Conservation (phyloP, 768 basidiomycete genomes). For the Lentinula aciculospora region DNA sequence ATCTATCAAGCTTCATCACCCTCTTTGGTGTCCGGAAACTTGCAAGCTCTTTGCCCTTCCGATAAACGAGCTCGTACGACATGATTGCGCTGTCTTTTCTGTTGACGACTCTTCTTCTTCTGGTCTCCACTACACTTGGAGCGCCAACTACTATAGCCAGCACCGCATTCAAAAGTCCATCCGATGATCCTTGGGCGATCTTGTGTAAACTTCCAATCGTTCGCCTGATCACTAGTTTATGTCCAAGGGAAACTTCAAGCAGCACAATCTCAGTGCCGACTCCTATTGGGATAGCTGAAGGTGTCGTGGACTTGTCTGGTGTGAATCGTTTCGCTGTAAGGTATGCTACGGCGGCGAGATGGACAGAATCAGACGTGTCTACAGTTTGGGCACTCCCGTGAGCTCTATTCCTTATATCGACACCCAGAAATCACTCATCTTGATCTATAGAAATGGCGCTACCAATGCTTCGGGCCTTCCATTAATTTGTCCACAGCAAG, state of each 20-base stretch:
- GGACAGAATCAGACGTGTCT: conserved; percentile 49
- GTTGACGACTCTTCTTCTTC: background rate
- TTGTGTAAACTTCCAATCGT: background rate
- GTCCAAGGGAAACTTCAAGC: background rate
- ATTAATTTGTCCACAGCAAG: conserved; percentile 65
- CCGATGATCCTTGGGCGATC: background rate
- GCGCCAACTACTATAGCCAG: background rate
- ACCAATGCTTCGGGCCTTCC: conserved; percentile 53
- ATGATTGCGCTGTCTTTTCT: background rate
- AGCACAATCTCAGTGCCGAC: conserved; percentile 29
- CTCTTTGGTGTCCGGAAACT: background rate
- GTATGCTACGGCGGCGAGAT: conserved; percentile 61
- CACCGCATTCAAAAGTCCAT: background rate
- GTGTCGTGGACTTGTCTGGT: conserved; percentile 41
- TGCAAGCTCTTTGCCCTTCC: background rate
- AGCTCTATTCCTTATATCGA: too few relatives aligned
- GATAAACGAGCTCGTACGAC: background rate
- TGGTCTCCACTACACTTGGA: background rate
- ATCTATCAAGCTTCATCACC: background rate
- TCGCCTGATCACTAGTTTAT: background rate
- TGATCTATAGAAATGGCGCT: conserved; percentile 37
- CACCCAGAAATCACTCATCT: background rate
- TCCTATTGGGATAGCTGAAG: conserved; percentile 50
- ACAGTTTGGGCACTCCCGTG: conserved; percentile 62
- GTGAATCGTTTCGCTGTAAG: conserved; percentile 57